phyloP scores from a whole-genome alignment of 352 stramenopile species.

The Aphanomyces euteiches region DNA sequence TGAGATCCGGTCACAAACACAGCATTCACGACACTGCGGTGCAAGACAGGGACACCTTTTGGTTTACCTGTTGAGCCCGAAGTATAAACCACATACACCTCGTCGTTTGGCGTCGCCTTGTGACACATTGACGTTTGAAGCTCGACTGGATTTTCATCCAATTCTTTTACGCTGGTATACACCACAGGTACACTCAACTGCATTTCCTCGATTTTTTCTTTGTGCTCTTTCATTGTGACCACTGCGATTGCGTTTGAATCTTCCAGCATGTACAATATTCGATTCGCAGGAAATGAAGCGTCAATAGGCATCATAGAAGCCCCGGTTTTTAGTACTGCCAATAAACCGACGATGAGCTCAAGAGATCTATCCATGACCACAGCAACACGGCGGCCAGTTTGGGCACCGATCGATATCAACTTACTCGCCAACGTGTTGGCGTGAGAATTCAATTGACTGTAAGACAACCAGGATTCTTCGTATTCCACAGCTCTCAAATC shows the following conservation, averaged over 20 bases:
- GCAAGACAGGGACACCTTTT: constrained; percentile 7
- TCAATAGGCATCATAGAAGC: neutral
- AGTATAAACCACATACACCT: constrained; percentile 49
- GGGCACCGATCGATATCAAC: neutral
- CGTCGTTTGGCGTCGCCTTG: neutral
- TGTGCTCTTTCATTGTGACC: neutral
- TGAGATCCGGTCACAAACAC: neutral
- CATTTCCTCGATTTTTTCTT: neutral
- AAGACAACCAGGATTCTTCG: neutral
- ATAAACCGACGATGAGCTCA: neutral
- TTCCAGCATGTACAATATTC: neutral
- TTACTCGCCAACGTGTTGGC: neutral
- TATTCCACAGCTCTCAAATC: neutral
- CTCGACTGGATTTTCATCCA: constrained; percentile 13
- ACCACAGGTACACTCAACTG: neutral
- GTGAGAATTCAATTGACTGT: neutral
- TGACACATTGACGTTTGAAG: neutral
- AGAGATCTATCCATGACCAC: neutral
- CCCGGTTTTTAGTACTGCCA: neutral
- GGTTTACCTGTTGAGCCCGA: neutral
- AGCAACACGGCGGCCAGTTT: neutral
- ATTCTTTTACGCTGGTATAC: neutral
- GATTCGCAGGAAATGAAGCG: neutral
- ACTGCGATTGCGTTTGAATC: neutral
- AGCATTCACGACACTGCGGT: constrained; percentile 7